phyloP scores from a whole-genome alignment of 495 filamentous ascomycete genomes.

The Tricharina praecox region DNA sequence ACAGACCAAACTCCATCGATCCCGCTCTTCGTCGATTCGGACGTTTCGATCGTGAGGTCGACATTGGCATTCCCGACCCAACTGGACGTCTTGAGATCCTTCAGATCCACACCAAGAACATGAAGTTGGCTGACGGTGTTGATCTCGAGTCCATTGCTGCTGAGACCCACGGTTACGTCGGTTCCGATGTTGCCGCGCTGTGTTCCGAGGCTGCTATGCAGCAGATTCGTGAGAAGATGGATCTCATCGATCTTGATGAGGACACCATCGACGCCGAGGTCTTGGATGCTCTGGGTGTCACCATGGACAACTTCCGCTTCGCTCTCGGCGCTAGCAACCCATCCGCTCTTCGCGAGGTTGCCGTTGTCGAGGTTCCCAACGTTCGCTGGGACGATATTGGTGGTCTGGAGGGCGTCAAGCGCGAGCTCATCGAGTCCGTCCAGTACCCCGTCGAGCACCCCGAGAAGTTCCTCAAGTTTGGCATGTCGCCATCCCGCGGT shows the following conservation, averaged over 20 bases:
- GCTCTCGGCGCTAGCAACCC: slow-evolving; percentile 96
- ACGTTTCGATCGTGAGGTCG: slow-evolving; percentile 95
- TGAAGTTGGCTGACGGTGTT: slow-evolving; percentile 95
- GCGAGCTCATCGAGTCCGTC: slow-evolving; percentile 96
- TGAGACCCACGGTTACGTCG: slow-evolving; percentile 97
- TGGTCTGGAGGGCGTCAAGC: slow-evolving; percentile 95
- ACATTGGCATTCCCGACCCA: slow-evolving; percentile 94
- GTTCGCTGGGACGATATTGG: slow-evolving; percentile 99
- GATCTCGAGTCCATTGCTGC: slow-evolving; percentile 92
- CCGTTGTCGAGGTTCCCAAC: slow-evolving; percentile 97
- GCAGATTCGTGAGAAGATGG: slow-evolving; percentile 99
- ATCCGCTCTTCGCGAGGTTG: slow-evolving; percentile 94
- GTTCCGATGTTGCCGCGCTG: slow-evolving; percentile 95
- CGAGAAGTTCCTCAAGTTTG: slow-evolving; percentile 99
- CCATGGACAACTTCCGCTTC: slow-evolving; percentile 99
- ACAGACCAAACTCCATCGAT: slow-evolving; percentile 94
- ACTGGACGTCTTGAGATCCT: slow-evolving; percentile 98
- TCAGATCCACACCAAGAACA: slow-evolving; percentile 99
- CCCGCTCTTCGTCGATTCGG: slow-evolving; percentile 93
- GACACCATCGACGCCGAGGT: slow-evolving; percentile 98
- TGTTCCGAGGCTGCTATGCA: slow-evolving; percentile 99
- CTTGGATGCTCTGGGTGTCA: slow-evolving; percentile 91
- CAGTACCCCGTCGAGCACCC: slow-evolving; percentile 99
- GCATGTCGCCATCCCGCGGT: slow-evolving; percentile 92
- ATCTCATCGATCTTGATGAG: slow-evolving; percentile 95